These are phyloP conservation scores for Wallacemonas sp. DNA, from an alignment of 208 protist genomes.

Conservation along the genomic window DNA sequence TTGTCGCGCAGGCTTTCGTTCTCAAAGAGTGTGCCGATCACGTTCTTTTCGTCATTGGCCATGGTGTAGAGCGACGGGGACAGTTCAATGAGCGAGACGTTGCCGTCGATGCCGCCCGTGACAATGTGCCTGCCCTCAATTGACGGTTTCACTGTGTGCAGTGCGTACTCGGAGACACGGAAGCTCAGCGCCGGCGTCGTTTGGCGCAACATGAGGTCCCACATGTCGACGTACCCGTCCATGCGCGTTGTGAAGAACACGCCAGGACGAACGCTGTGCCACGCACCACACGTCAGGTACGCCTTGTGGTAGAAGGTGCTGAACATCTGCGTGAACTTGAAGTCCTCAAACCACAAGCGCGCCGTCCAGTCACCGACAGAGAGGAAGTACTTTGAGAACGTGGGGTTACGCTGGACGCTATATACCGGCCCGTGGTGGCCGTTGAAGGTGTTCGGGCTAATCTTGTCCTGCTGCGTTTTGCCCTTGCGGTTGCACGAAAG, in stretches of 20 bases:
- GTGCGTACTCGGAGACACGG: conserved; percentile 88
- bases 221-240: conserved; percentile 96
- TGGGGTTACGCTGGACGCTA: conserved; percentile 93
- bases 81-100: conserved; percentile 93
- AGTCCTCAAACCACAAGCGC: conserved; percentile 96
- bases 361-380: conserved; percentile 96
- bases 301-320: conserved; percentile 95
- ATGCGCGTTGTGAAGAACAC: conserved; percentile 96
- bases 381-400: conserved; percentile 96
- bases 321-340: conserved; percentile 94
- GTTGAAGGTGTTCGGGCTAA: conserved; percentile 92
- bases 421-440: conserved; percentile 97
- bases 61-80: conserved; percentile 84
- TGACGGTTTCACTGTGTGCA: conserved; percentile 85
- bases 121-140: conserved; percentile 85
- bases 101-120: conserved; percentile 92
- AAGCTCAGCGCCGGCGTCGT: conserved; percentile 91
- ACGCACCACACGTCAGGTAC: conserved; percentile 94
- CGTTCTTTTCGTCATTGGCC: conserved; percentile 86
- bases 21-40: conserved; percentile 90
- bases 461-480: conserved; percentile 92
- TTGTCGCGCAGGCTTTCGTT: conserved; percentile 93
- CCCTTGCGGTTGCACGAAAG: conserved; percentile 95
- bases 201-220: conserved; percentile 95
- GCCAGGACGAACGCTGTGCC: conserved; percentile 92